These are phyloP conservation scores for Lactarius quietus DNA, from an alignment of 768 basidiomycete genomes.

Conservation along the genomic window DNA sequence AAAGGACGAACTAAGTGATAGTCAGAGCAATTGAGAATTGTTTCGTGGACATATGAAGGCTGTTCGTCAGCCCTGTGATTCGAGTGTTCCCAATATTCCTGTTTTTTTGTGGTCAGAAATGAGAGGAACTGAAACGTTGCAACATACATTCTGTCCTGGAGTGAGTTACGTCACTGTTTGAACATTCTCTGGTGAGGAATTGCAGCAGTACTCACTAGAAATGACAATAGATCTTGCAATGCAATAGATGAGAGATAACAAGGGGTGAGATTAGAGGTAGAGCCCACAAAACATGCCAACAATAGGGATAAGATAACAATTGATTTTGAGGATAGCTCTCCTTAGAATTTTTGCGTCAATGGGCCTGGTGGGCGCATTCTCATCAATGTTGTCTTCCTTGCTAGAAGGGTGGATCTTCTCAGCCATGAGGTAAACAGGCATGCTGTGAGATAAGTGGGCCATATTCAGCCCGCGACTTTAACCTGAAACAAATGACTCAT, in stretches of 20 bases:
- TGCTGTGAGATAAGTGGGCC: background rate
- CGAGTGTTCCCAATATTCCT: slow-evolving; percentile 31
- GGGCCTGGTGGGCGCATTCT: slow-evolving; percentile 8
- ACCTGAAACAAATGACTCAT: background rate
- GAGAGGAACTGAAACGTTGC: background rate
- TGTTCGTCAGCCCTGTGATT: slow-evolving; percentile 32
- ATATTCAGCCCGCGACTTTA: background rate
- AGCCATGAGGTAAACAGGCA: background rate
- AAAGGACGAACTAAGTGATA: slow-evolving; percentile 12
- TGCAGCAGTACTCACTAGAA: slow-evolving; percentile 1
- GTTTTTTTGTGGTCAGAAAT: background rate
- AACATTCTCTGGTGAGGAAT: background rate
- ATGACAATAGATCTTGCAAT: slow-evolving; percentile 15
- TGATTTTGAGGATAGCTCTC: slow-evolving; percentile 11
- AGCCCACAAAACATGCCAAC: slow-evolving; percentile 2
- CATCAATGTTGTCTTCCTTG: background rate
- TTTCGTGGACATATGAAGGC: slow-evolving; percentile 29
- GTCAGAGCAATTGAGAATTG: slow-evolving; percentile 12
- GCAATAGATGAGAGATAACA: background rate
- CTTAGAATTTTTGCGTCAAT: background rate
- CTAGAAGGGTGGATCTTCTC: background rate
- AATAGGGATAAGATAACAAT: slow-evolving; percentile 11
- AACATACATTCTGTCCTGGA: slow-evolving; percentile 17
- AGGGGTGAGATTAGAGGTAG: background rate
- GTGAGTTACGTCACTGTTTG: too few relatives aligned